Evolutionary conservation across 208 protist species (phyloP).

Genomic region (Crithidia bombi): DNA sequence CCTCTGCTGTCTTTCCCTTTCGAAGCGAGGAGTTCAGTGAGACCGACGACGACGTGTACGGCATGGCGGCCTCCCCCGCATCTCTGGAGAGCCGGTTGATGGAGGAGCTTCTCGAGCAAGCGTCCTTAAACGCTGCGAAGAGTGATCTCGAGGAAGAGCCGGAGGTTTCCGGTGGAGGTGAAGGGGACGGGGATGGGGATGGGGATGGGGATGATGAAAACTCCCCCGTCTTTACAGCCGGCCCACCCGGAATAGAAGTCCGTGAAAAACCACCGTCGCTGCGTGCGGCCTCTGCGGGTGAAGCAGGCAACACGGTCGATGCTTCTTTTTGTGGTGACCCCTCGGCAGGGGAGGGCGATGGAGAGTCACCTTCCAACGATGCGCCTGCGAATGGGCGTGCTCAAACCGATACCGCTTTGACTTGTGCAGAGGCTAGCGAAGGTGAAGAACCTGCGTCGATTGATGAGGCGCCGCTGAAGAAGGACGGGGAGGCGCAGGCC

Average conservation of each 20-base stretch:
- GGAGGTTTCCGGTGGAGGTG: neutral
- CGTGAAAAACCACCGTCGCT: no score
- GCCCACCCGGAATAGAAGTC: no score
- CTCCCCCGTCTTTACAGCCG: no score
- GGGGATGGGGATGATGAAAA: no score
- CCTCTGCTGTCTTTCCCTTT: neutral
- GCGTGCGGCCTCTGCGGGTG: no score
- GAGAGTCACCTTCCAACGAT: no score
- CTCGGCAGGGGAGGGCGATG: no score
- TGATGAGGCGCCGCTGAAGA: neutral
- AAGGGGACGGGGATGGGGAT: neutral
- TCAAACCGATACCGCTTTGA: no score
- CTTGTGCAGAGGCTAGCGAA: no score
- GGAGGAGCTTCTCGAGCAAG: slow-evolving; percentile 12
- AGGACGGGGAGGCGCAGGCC: neutral
- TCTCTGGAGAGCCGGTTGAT: neutral
- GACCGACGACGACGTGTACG: slow-evolving; percentile 11
- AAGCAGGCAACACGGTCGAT: no score
- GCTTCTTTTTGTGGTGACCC: no score
- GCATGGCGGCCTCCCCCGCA: neutral
- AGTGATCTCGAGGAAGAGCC: neutral
- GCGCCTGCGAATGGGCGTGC: no score
- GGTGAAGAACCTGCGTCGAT: neutral
- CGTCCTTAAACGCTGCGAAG: neutral
- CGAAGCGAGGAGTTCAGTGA: neutral